Evolutionary conservation across 2,329 filamentous ascomycete species (phyloP).

Genomic region (Phaeomoniella chlamydospora): DNA sequence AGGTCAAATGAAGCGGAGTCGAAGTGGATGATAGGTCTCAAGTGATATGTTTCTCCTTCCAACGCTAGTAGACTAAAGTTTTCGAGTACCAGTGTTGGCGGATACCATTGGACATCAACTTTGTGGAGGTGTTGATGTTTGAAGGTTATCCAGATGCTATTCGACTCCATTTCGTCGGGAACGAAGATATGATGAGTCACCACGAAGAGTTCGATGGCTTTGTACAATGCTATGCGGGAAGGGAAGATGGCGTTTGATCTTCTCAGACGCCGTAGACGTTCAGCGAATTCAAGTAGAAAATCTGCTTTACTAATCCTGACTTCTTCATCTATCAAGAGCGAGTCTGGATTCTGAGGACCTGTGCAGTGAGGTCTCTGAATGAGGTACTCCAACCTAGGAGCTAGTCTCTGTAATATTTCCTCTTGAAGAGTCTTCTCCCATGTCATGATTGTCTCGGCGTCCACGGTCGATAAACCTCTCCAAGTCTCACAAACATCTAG

Average conservation of each 20-base stretch:
- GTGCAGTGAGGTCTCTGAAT: neutral
- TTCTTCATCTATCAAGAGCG: too few relatives aligned
- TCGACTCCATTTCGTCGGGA: neutral
- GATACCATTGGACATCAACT: neutral
- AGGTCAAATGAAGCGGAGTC: neutral
- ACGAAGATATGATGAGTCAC: neutral
- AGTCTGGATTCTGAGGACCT: neutral
- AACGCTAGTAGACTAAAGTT: neutral
- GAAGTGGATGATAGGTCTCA: neutral
- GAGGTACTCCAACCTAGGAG: slow-evolving; percentile 5
- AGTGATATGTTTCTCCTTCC: neutral
- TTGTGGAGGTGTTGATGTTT: neutral
- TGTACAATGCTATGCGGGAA: neutral
- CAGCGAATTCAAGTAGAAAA: neutral
- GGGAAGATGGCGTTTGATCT: neutral
- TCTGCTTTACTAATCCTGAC: too few relatives aligned
- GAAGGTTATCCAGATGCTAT: neutral
- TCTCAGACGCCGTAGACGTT: neutral
- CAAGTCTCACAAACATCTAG: slow-evolving; percentile 7
- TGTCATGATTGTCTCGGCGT: slow-evolving; percentile 9
- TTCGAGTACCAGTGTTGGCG: neutral
- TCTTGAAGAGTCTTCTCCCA: slow-evolving; percentile 9
- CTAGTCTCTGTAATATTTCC: slow-evolving; percentile 7
- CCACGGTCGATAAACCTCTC: slow-evolving; percentile 9
- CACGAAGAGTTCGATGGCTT: neutral